A percentile compares a stretch with the other conserved stretches of the same genome.
phyloP scores from a whole-genome alignment of 2,329 filamentous ascomycete species.

The Epichloe baconii region DNA sequence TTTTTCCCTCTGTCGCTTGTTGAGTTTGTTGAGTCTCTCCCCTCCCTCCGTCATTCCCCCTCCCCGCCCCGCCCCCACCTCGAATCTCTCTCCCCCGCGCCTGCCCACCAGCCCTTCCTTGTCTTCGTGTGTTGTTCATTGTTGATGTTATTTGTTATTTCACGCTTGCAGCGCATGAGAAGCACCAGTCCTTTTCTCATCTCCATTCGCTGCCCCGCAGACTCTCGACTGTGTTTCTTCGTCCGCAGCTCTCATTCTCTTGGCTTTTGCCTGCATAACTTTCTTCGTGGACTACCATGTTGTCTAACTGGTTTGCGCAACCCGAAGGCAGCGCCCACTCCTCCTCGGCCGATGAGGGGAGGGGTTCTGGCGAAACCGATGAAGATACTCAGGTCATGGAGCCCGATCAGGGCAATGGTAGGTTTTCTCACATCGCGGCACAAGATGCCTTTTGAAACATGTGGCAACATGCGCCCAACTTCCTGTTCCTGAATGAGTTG shows the following conservation, averaged over 20 bases:
- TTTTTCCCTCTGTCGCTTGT: background rate
- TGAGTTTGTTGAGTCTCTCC: background rate
- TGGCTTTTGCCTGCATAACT: constrained; percentile 7
- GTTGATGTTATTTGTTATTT: background rate
- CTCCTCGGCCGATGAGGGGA: constrained; percentile 44
- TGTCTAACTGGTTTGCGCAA: constrained; percentile 29
- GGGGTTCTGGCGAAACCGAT: constrained; percentile 25
- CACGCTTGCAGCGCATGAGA: background rate
- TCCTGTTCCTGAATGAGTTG: background rate
- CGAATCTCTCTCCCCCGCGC: background rate
- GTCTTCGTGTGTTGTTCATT: background rate
- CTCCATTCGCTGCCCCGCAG: background rate
- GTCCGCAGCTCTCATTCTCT: background rate
- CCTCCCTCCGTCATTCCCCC: background rate
- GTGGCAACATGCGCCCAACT: background rate
- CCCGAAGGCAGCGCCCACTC: constrained; percentile 35
- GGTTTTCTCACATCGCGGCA: constrained; percentile 18
- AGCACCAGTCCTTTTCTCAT: background rate
- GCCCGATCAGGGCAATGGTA: constrained; percentile 88
- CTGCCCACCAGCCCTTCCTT: background rate
- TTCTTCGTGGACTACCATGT: constrained; percentile 18
- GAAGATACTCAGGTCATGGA: constrained; percentile 78
- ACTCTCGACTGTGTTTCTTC: background rate
- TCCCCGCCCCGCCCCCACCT: background rate
- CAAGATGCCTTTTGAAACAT: background rate